Conservation (phyloP, 2,329 filamentous ascomycete species). For the Diaporthe vaccinii region DNA sequence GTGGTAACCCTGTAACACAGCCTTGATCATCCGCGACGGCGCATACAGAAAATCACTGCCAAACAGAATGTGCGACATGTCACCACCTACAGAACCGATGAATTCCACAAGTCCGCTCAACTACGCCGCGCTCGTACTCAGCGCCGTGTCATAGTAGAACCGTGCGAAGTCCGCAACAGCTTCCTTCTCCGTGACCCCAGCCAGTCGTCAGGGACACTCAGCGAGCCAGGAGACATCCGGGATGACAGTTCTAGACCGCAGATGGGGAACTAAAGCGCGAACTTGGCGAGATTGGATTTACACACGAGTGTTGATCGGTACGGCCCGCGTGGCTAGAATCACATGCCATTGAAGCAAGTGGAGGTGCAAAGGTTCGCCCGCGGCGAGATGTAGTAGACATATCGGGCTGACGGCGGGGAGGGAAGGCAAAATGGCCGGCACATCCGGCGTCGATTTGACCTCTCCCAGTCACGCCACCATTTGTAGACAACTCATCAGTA, state of each 20-base stretch:
- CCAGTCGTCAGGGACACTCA: not conserved
- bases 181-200: conserved; percentile 34
- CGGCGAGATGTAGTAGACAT: not conserved
- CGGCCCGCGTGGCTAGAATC: not conserved
- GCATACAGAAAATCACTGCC: conserved; percentile 55
- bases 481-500: not conserved
- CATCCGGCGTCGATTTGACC: not conserved
- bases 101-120: conserved; percentile 49
- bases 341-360: conserved; percentile 1
- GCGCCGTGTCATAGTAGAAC: conserved; percentile 55
- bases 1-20: conserved; percentile 29
- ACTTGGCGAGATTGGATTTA: not conserved
- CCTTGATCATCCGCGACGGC: conserved; percentile 41
- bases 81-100: conserved; percentile 35
- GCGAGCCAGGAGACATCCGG: not conserved
- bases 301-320: not conserved
- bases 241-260: not conserved
- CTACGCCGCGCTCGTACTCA: conserved; percentile 46
- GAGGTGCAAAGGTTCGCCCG: not conserved
- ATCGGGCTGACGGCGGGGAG: not conserved
- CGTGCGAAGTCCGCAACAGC: conserved; percentile 41
- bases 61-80: conserved; percentile 49
- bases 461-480: not conserved
- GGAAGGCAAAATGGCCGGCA: not conserved
- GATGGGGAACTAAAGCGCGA: not conserved